Evolutionary conservation across 2,329 filamentous ascomycete genomes (phyloP), one percentile per base, ranked within the genome.

Genomic region (Tolypocladium capitatum): DNA sequence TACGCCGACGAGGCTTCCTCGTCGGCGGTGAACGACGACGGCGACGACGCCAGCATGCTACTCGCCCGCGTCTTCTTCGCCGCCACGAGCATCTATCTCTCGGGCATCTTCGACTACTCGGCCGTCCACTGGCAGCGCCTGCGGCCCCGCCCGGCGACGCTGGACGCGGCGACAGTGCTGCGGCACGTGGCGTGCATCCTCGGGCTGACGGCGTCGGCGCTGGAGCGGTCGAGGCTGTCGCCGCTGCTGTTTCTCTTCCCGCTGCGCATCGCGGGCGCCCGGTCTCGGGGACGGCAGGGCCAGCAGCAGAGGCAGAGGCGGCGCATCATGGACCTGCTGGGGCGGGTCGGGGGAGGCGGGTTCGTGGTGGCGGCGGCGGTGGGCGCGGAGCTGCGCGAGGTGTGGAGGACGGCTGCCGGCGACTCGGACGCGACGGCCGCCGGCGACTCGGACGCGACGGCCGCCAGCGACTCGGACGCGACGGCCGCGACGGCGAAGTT

Each of bases 51-150:
- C 2, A 58, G 62, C 33, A 45, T 47, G 8, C 32, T 55, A 0
- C 45, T 67, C 3, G 51, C 58, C 0, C 48, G 28, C 0, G 24
- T 58, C 3, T 65, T 61, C 47, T 57, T 55, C 24, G 55, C 64
- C 0, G 61, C 65, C 5, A 63, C 58, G 2, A 65, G 63, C 42
- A 63, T 66, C 6, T 66, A 66, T 32, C 56, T 67, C 5, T 67
- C 65, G 0, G 64, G 64, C 0, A 55, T 61, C 2, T 67, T 63
- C 31, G 64, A 66, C 49, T 66, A 66, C 14, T 62, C 65, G 10
- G 55, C 62, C 2, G 21, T 43, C 8, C 52, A 58, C 18, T 67
- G 64, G 64, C 49, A 56, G 0, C 41, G 38, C 0, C 50, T 59
- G 10, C 55, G 46, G 1, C 49, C 63, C 4, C 3, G 11, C 20